Evolutionary conservation across 2,329 filamentous ascomycete species (phyloP), one percentile per base, ranked within the genome.

Genomic region (Trichoderma hamatum): DNA sequence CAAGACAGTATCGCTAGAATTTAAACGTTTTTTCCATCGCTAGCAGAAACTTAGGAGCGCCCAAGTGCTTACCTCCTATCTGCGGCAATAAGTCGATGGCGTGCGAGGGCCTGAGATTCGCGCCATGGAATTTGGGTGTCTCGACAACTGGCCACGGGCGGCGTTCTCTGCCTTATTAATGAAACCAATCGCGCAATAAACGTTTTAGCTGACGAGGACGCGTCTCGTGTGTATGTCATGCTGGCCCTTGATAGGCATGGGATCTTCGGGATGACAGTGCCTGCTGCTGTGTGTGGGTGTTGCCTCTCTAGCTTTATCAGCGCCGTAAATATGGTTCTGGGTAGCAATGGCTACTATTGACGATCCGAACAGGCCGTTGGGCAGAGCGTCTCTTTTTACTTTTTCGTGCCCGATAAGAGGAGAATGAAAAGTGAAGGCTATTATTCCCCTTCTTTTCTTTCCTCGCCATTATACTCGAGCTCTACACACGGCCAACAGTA

Each of bases 111-210:
- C 49, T 61, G 13, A 24, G 34, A 62, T 21, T 70, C 46, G 55
- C 68, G 68, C 68, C 68, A 70, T 70, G 68, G 54, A 46, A 51
- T 61, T 28, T 43, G 6, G 46, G 34, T 49, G 36, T 54, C 39
- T 56, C 55, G 51, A 34, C 19, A 30, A 32, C 21, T 52, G 60
- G 49, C 36, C 16, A 56, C 43, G 26, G 28, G 54, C 64, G 32
- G 28, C 24, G 14, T 43, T 49, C 10, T 43, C 51, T 65, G 36
- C 61, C 67, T 68, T 70, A 61, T 56, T 62, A 67, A 70, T 70
- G 55, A 19, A 55, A 16, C 63, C 26, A 58, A 70, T 70, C 65
- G 69, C 69, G 69, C 69, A 63, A 70, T 70, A 68, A 39, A 46
- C 39, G 49, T 51, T 65, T 63, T 60, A 19, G 56, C 56, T 70